phyloP scores from a whole-genome alignment of 2,329 filamentous ascomycete species.

The Exutisphaerella laricina region DNA sequence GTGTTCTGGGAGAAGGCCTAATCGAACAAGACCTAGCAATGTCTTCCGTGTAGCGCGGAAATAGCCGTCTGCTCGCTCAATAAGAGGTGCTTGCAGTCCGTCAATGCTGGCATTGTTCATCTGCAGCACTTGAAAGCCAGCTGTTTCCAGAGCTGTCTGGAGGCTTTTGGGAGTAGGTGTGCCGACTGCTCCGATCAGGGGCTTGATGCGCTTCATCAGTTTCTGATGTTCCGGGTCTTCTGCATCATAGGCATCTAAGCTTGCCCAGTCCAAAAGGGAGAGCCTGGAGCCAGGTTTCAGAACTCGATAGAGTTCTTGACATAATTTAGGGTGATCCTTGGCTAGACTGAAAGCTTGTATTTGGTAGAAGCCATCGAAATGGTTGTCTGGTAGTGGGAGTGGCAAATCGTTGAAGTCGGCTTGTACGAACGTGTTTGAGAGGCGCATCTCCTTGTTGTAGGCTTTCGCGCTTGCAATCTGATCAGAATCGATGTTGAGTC shows the following conservation, averaged over 20 bases:
- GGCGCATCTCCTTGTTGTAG: constrained; percentile 20
- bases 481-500: constrained; percentile 29
- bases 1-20: constrained; percentile 25
- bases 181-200: constrained; percentile 28
- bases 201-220: constrained; percentile 27
- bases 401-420: constrained; percentile 29
- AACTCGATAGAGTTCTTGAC: constrained; percentile 24
- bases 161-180: constrained; percentile 27
- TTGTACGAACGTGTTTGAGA: constrained; percentile 23
- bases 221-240: constrained; percentile 21
- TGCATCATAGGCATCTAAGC: constrained; percentile 24
- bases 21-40: constrained; percentile 19
- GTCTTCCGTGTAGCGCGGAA: constrained; percentile 19
- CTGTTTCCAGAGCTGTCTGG: constrained; percentile 17
- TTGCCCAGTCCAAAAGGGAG: constrained; percentile 28
- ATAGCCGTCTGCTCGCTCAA: constrained; percentile 25
- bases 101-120: constrained; percentile 24
- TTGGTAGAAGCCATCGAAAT: constrained; percentile 30
- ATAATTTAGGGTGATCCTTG: constrained; percentile 23
- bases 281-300: constrained; percentile 27
- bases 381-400: constrained; percentile 21
- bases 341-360: constrained; percentile 30
- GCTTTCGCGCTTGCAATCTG: constrained; percentile 25
- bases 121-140: constrained; percentile 24
- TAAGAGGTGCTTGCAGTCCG: constrained; percentile 27